phyloP scores from a whole-genome alignment of 139 green algal genomes.

The Coelastrella sp. region DNA sequence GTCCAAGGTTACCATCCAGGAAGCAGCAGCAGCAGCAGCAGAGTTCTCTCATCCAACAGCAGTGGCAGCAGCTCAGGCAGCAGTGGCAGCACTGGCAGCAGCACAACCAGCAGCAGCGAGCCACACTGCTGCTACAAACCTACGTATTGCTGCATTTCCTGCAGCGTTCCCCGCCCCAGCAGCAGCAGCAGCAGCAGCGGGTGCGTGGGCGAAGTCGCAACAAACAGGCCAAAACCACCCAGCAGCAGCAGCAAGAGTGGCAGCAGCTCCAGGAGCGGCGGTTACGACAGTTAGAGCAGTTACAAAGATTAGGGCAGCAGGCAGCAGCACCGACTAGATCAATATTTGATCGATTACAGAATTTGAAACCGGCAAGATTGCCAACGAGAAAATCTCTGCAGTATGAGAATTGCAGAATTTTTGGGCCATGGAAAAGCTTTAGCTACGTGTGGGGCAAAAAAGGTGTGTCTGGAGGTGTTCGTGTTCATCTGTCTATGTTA shows the following conservation, averaged over 20 bases:
- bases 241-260: conserved; percentile 20
- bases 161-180: neutral
- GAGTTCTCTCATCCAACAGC: neutral
- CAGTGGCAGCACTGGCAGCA: neutral
- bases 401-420: conserved; percentile 40
- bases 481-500: neutral
- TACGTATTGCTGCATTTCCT: neutral
- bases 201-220: neutral
- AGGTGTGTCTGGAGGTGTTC: neutral
- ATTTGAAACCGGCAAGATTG: conserved; percentile 10
- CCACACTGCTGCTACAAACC: neutral
- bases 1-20: neutral
- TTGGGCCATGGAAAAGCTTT: conserved; percentile 5
- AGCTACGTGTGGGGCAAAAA: conserved; percentile 23
- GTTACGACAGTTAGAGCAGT: conserved; percentile 26
- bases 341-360: conserved; percentile 28
- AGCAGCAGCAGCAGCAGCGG: neutral
- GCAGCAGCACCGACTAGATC: neutral
- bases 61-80: neutral
- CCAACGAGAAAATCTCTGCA: conserved; percentile 23
- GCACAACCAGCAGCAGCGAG: neutral
- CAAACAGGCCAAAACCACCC: neutral
- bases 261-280: conserved; percentile 24
- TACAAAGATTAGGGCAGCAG: neutral
- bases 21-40: neutral